These are phyloP conservation scores for Cryptococcus jaspeensis DNA, from an alignment of 1,284 basidiomycete species.

Conservation along the genomic window DNA sequence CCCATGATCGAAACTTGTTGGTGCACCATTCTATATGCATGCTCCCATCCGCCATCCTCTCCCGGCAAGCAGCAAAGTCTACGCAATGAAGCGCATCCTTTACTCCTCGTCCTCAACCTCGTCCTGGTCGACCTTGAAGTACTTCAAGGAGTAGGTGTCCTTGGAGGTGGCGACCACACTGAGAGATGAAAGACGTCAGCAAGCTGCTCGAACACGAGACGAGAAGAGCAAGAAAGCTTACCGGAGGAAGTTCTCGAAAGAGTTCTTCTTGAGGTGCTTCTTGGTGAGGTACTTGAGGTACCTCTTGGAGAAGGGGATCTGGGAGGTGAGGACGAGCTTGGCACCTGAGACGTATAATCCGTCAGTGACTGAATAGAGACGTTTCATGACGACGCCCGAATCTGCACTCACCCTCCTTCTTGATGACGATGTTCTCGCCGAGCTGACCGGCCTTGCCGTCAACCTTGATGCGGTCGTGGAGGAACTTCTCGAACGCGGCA, in stretches of 20 bases:
- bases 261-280: slow-evolving; percentile 79
- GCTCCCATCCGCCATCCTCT: too few relatives aligned
- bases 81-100: too few relatives aligned
- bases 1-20: too few relatives aligned
- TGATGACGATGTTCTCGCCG: slow-evolving; percentile 77
- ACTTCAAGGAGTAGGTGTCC: slow-evolving; percentile 84
- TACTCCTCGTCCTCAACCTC: slow-evolving; percentile 53
- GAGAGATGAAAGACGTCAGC: background rate
- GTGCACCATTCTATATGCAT: too few relatives aligned
- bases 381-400: background rate
- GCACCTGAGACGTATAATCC: slow-evolving; percentile 56
- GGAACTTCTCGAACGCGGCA: slow-evolving; percentile 86
- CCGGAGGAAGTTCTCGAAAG: slow-evolving; percentile 51
- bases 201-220: background rate
- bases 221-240: slow-evolving; percentile 15
- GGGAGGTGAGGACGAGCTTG: slow-evolving; percentile 76
- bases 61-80: too few relatives aligned
- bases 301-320: slow-evolving; percentile 84
- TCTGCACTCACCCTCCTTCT: slow-evolving; percentile 67
- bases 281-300: slow-evolving; percentile 83
- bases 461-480: slow-evolving; percentile 92
- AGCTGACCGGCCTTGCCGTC: slow-evolving; percentile 68
- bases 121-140: slow-evolving; percentile 89
- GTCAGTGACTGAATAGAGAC: slow-evolving; percentile 8
- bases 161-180: slow-evolving; percentile 84